A percentile compares a stretch with the other conserved stretches of the same genome.
These are phyloP conservation scores for Podochytrium sp. DNA, from an alignment of 192 early-diverging fungal species.

Conservation along the genomic window DNA sequence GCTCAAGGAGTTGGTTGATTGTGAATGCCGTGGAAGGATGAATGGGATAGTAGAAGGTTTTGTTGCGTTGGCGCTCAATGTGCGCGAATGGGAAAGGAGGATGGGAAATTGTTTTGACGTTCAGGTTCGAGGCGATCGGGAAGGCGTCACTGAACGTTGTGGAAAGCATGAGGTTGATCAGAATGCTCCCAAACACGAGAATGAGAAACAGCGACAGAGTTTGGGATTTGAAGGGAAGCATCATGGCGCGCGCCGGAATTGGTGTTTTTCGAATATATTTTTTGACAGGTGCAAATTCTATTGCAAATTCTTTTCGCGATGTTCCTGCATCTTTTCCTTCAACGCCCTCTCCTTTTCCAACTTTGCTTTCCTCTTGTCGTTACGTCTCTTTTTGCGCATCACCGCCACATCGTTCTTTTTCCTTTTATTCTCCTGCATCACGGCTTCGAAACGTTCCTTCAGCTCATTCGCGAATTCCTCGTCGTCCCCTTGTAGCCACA, in stretches of 20 bases:
- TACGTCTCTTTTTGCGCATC: neutral
- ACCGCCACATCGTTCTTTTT: neutral
- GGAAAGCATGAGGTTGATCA: neutral
- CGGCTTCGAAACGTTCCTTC: constrained; percentile 2
- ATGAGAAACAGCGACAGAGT: neutral
- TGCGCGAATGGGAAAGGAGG: neutral
- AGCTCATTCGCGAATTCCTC: constrained; percentile 15
- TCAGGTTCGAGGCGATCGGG: neutral
- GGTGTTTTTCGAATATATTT: too few relatives aligned
- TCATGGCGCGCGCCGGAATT: neutral
- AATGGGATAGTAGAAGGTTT: neutral
- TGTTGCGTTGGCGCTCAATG: neutral
- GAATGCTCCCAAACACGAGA: neutral
- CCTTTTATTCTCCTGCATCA: constrained; percentile 8
- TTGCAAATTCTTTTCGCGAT: constrained; percentile 10
- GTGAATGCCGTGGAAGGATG: too few relatives aligned
- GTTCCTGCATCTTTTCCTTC: constrained; percentile 9
- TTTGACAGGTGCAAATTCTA: too few relatives aligned
- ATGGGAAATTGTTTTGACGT: neutral
- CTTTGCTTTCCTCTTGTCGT: neutral
- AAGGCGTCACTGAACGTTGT: neutral
- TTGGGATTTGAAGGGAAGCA: neutral
- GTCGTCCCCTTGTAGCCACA: constrained; percentile 21
- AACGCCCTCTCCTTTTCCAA: neutral
- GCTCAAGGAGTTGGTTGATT: neutral